Percentiles rank a stretch among this genome's conserved stretches.
Evolutionary conservation across 2,329 filamentous ascomycete genomes (phyloP).

Genomic region (Fusarium sp.): DNA sequence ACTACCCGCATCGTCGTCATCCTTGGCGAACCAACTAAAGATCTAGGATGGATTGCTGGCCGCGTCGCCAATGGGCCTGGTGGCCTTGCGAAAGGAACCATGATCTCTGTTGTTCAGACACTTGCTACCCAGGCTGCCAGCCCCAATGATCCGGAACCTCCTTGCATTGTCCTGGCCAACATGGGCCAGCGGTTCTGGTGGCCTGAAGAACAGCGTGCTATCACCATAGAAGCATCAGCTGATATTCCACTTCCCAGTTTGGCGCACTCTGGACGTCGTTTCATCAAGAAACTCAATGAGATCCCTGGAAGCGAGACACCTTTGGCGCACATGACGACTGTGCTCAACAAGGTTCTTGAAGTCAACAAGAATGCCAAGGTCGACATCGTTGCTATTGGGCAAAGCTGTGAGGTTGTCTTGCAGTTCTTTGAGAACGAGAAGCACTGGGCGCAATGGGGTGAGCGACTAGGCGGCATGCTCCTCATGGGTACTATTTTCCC

Average conservation of each 20-base stretch:
- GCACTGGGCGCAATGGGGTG: conserved; percentile 60
- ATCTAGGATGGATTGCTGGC: conserved; percentile 80
- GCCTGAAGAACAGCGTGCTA: conserved; percentile 66
- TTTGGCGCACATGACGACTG: conserved; percentile 70
- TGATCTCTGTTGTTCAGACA: conserved; percentile 69
- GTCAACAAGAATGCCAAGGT: conserved; percentile 62
- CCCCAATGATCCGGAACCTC: conserved; percentile 50
- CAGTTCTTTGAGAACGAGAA: conserved; percentile 66
- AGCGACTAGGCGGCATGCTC: conserved; percentile 59
- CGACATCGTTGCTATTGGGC: conserved; percentile 77
- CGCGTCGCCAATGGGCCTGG: conserved; percentile 71
- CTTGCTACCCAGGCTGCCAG: conserved; percentile 53
- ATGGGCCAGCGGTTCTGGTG: conserved; percentile 82
- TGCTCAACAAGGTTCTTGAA: conserved; percentile 73
- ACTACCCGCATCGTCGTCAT: conserved; percentile 76
- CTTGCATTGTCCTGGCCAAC: conserved; percentile 80
- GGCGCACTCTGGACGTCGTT: conserved; percentile 64
- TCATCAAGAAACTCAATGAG: conserved; percentile 66
- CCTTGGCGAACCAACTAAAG: conserved; percentile 76
- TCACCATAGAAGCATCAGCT: conserved; percentile 68
- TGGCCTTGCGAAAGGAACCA: conserved; percentile 76
- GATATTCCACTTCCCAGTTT: conserved; percentile 70
- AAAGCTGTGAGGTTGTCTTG: conserved; percentile 69
- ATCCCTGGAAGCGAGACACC: conserved; percentile 69
- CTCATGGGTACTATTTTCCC: conserved; percentile 60